Percentiles rank a stretch among this genome's conserved stretches.
Evolutionary conservation across 2,329 filamentous ascomycete species (phyloP).

Genomic region (Cladophialophora psammophila): DNA sequence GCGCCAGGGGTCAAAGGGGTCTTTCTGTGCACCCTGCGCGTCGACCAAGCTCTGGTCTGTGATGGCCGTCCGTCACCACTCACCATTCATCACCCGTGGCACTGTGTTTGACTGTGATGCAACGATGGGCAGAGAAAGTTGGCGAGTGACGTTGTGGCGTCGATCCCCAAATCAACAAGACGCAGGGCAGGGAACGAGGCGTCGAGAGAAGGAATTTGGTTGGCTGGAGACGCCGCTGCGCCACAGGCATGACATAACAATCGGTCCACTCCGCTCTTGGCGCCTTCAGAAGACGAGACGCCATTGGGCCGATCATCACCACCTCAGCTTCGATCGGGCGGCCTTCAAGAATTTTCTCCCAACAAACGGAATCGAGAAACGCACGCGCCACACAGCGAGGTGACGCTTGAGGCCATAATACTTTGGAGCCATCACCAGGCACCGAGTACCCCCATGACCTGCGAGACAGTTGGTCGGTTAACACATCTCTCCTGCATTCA

Average conservation of each 20-base stretch:
- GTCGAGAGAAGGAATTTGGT: neutral
- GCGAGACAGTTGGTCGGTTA: neutral
- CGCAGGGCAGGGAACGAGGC: neutral
- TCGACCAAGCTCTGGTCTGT: neutral
- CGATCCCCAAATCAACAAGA: neutral
- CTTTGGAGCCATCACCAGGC: no score
- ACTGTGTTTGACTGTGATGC: no score
- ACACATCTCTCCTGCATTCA: slow-evolving; percentile 18
- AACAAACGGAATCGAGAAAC: neutral
- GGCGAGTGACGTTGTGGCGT: slow-evolving; percentile 13
- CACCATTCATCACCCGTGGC: no score
- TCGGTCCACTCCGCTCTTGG: neutral
- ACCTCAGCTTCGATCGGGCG: slow-evolving; percentile 10
- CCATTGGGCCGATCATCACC: neutral
- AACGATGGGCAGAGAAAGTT: slow-evolving; percentile 1
- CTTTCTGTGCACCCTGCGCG: neutral
- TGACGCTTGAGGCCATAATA: neutral
- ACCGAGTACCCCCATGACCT: neutral
- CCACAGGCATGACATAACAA: slow-evolving; percentile 5
- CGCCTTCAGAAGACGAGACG: neutral
- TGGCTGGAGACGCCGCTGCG: neutral
- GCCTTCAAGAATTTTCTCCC: slow-evolving; percentile 10
- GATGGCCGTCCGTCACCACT: neutral
- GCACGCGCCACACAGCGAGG: neutral
- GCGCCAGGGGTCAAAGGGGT: neutral